These are phyloP conservation scores for Leccinum griseonigrum DNA, from an alignment of 1,284 basidiomycete genomes.

Conservation along the genomic window DNA sequence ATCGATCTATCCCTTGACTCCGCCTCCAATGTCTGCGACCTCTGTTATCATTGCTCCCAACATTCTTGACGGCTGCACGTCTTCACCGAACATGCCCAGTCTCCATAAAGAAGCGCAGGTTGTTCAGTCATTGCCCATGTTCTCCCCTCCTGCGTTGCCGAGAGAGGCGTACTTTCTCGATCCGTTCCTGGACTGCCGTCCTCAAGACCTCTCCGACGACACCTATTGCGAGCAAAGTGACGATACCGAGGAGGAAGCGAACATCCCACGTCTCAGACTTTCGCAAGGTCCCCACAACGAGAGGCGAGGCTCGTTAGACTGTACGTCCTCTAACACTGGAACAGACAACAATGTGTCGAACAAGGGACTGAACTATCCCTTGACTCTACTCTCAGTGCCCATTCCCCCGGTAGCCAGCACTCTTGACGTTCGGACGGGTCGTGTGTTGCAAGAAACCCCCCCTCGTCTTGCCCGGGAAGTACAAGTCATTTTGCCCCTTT, in stretches of 20 bases:
- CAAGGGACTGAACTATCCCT: conserved; percentile 10
- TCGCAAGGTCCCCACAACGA: neutral
- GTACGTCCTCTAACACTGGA: neutral
- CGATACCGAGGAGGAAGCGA: neutral
- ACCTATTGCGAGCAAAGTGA: neutral
- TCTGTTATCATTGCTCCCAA: neutral
- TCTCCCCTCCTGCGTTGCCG: neutral
- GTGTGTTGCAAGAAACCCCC: neutral
- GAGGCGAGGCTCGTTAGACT: neutral
- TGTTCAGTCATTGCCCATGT: neutral
- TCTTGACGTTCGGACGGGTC: neutral
- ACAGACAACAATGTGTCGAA: conserved; percentile 2
- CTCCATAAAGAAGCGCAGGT: neutral
- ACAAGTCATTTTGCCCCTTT: neutral
- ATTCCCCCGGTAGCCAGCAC: neutral
- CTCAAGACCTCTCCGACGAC: neutral
- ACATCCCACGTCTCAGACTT: neutral
- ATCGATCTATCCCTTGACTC: conserved; percentile 16
- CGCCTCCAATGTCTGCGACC: neutral
- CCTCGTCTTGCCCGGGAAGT: neutral
- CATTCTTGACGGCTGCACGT: neutral
- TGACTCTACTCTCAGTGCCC: conserved; percentile 7
- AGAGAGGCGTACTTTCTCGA: neutral
- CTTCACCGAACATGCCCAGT: neutral
- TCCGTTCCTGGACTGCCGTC: neutral